Evolutionary conservation across 805 yeast genomes (phyloP).

Genomic region (Yamadazyma sp.): DNA sequence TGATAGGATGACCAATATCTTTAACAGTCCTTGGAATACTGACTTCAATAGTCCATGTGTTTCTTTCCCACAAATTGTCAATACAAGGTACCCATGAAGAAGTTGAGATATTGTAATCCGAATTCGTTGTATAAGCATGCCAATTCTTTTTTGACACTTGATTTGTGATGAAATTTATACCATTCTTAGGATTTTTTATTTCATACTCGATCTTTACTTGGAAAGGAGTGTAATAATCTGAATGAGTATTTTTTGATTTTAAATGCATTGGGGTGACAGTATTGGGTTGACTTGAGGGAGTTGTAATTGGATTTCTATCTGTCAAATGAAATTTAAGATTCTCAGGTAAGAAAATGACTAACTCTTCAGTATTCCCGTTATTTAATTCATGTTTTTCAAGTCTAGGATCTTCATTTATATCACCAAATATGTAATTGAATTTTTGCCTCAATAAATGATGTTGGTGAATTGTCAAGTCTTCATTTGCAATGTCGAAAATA

Average conservation of each 20-base stretch:
- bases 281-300: constrained; percentile 28
- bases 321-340: constrained; percentile 54
- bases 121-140: constrained; percentile 85
- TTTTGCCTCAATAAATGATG: constrained; percentile 58
- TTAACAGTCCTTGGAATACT: constrained; percentile 76
- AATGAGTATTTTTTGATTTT: constrained; percentile 31
- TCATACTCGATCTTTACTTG: constrained; percentile 66
- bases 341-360: constrained; percentile 62
- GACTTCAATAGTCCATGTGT: constrained; percentile 91
- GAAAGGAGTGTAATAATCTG: constrained; percentile 62
- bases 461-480: constrained; percentile 45
- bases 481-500: constrained; percentile 43
- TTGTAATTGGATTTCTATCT: constrained; percentile 18
- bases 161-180: constrained; percentile 72
- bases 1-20: constrained; percentile 55
- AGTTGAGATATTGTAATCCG: constrained; percentile 74
- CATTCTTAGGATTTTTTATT: constrained; percentile 64
- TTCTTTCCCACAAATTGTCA: constrained; percentile 81
- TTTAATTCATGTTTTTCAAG: constrained; percentile 10
- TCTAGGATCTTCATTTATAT: constrained; percentile 32
- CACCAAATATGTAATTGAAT: constrained; percentile 52
- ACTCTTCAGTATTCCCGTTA: constrained; percentile 57
- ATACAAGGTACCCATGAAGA: constrained; percentile 98
- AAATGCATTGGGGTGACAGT: constrained; percentile 35
- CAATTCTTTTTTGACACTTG: constrained; percentile 43